A percentile compares a stretch with the other conserved stretches of the same genome.
These are phyloP conservation scores for Haematococcus lacustris DNA, from an alignment of 139 green algal species.

Conservation along the genomic window DNA sequence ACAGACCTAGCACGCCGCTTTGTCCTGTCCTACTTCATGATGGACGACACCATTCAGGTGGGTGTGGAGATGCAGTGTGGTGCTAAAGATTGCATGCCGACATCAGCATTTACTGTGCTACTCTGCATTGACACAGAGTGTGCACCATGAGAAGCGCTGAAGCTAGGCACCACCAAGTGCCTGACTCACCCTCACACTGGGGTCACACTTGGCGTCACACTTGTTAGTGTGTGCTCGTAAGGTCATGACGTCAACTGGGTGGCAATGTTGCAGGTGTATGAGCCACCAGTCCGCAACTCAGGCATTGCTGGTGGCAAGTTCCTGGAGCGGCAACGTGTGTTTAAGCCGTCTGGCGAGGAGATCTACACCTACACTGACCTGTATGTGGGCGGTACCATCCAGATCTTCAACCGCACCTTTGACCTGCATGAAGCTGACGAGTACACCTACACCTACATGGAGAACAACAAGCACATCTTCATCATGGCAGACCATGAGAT, in stretches of 20 bases:
- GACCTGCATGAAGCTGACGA: conserved; percentile 76
- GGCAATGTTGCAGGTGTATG: conserved; percentile 84
- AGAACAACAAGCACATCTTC: conserved; percentile 78
- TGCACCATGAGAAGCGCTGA: too few relatives aligned
- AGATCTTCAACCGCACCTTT: conserved; percentile 70
- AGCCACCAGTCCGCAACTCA: conserved; percentile 75
- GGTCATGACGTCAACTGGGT: too few relatives aligned
- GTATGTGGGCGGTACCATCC: conserved; percentile 61
- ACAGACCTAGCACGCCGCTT: conserved; percentile 61
- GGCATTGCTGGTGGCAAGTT: conserved; percentile 87
- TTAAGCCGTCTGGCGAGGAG: conserved; percentile 31
- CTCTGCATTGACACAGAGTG: too few relatives aligned
- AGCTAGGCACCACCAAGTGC: too few relatives aligned
- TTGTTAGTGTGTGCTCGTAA: too few relatives aligned
- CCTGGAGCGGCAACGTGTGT: conserved; percentile 63
- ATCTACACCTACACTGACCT: conserved; percentile 75
- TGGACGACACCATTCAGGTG: conserved; percentile 69
- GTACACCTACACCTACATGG: conserved; percentile 83
- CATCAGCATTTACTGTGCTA: too few relatives aligned
- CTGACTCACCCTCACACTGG: too few relatives aligned
- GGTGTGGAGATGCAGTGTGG: too few relatives aligned
- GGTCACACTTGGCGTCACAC: too few relatives aligned
- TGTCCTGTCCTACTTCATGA: conserved; percentile 85
- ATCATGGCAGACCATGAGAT: conserved; percentile 56
- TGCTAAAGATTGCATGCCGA: too few relatives aligned